These are phyloP conservation scores for Colletotrichum orbiculare DNA, from an alignment of 2,329 filamentous ascomycete genomes.

Conservation along the genomic window DNA sequence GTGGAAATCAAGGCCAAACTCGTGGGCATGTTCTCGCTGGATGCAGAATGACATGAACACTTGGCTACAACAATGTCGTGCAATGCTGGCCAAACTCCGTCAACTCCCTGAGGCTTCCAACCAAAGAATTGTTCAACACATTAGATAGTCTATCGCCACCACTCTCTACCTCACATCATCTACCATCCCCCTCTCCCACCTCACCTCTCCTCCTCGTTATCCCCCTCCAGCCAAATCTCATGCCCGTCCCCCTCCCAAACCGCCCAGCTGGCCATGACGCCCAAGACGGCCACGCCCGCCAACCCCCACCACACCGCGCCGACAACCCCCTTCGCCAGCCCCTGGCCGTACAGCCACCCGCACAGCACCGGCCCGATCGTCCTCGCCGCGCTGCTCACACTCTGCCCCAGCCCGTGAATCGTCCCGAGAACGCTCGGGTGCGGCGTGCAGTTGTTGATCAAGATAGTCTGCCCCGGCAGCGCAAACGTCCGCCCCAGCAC, in stretches of 20 bases:
- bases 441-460: conserved; percentile 61
- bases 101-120: too few relatives aligned
- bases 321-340: conserved; percentile 66
- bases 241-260: conserved; percentile 72
- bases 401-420: conserved; percentile 66
- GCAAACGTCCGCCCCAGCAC: conserved; percentile 75
- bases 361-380: conserved; percentile 70
- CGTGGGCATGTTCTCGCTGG: too few relatives aligned
- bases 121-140: too few relatives aligned
- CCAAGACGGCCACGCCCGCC: conserved; percentile 59
- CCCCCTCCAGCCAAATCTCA: conserved; percentile 72
- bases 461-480: conserved; percentile 57
- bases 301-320: conserved; percentile 70
- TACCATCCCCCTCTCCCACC: neutral
- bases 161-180: too few relatives aligned
- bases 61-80: too few relatives aligned
- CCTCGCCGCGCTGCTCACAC: conserved; percentile 66
- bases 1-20: too few relatives aligned
- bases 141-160: too few relatives aligned
- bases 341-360: conserved; percentile 70
- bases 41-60: too few relatives aligned
- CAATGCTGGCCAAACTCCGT: too few relatives aligned
- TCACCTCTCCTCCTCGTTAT: conserved; percentile 50
- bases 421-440: conserved; percentile 60
- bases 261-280: conserved; percentile 62